Conservation (phyloP, 129 eudicot species). For the Rutidosis leptorrhynchoides region DNA sequence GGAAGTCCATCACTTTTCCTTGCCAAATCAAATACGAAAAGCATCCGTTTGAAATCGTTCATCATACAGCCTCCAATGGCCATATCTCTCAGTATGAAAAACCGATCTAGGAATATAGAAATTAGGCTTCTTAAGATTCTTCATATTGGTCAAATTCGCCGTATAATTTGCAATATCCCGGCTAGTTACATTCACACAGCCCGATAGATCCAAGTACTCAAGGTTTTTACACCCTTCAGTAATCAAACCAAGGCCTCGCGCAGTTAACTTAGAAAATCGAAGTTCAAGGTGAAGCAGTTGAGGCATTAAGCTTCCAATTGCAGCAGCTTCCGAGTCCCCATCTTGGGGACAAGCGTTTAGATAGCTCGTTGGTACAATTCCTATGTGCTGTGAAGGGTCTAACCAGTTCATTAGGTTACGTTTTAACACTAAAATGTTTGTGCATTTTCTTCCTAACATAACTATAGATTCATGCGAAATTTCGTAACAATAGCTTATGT, state of each 20-base stretch:
- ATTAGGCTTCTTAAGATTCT: constrained; percentile 71
- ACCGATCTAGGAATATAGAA: constrained; percentile 83
- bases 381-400: constrained; percentile 75
- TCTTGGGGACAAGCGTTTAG: constrained; percentile 80
- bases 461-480: constrained; percentile 67
- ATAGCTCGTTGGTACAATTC: constrained; percentile 65
- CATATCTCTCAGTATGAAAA: constrained; percentile 69
- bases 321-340: constrained; percentile 88
- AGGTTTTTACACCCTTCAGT: constrained; percentile 69
- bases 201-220: constrained; percentile 63
- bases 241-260: constrained; percentile 63
- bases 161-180: constrained; percentile 66
- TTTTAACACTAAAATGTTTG: constrained; percentile 46
- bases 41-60: constrained; percentile 90
- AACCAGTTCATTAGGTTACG: constrained; percentile 82
- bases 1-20: constrained; percentile 5
- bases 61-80: constrained; percentile 90
- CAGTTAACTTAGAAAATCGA: constrained; percentile 62
- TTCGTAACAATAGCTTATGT: constrained; percentile 89
- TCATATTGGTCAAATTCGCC: constrained; percentile 56
- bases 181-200: constrained; percentile 77
- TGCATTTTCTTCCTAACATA: constrained; percentile 55
- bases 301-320: constrained; percentile 69
- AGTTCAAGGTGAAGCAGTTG: constrained; percentile 71
- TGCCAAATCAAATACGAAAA: constrained; percentile 57